Percentiles rank a stretch among this genome's conserved stretches.
phyloP scores from a whole-genome alignment of 441 rosid species.

The Brassica balearica region DNA sequence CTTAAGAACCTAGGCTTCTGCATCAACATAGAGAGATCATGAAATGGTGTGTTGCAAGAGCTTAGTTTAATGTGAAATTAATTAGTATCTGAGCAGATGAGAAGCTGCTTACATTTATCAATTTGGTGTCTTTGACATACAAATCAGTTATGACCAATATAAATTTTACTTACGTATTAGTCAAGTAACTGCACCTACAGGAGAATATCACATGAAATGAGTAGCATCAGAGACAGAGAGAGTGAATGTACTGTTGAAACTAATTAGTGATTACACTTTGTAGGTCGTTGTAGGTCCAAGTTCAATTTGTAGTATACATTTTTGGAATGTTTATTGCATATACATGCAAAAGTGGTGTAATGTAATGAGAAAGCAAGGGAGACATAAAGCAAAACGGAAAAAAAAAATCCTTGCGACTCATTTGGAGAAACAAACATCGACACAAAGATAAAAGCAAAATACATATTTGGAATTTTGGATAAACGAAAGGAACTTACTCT shows the following conservation, averaged over 20 bases:
- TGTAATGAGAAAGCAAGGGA: not conserved
- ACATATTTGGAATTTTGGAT: not conserved
- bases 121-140: not conserved
- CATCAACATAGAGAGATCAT: not conserved
- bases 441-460: slow-evolving; percentile 2
- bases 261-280: slow-evolving; percentile 71
- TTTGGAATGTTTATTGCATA: slow-evolving; percentile 49
- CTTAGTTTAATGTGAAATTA: not conserved
- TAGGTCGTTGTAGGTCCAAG: slow-evolving; percentile 60
- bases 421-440: not conserved
- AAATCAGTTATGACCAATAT: not conserved
- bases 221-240: not conserved
- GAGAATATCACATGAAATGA: not conserved
- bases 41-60: not conserved
- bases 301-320: slow-evolving; percentile 77
- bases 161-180: not conserved
- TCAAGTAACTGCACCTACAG: slow-evolving; percentile 71
- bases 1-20: not conserved
- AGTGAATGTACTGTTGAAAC: not conserved
- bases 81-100: not conserved
- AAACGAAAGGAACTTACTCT: not conserved
- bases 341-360: slow-evolving; percentile 19
- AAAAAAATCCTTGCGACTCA: not conserved
- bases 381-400: not conserved
- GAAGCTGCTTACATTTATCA: not conserved